Evolutionary conservation across 176 grass and related monocot genomes (phyloP), one percentile per base, ranked within the genome.

Genomic region (Zizania latifolia): DNA sequence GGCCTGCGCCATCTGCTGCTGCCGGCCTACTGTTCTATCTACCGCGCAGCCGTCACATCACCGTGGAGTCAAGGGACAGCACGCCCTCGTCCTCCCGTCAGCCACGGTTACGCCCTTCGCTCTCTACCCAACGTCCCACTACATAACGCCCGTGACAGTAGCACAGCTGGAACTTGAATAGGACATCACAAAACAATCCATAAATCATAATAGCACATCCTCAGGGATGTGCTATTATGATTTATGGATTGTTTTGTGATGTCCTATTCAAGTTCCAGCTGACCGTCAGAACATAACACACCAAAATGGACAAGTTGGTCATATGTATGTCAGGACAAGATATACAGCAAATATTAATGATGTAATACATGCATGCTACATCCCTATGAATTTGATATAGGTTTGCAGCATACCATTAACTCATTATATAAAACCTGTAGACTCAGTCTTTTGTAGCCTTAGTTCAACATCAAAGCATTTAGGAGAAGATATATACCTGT

Each of bases 401-500:
- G 31, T 23, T 0, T 53, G 33, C 35, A 56, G 41, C 64, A 30
- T 46, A 39, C 17, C 22, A 55, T 35, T 34, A 40, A 19, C 33
- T 33, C 56, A 37, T 21, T 9, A 41, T 43, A 78, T 38, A 15
- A 45, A 61, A 58, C 1, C 56, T 56, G 71, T 71, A 46, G 24
- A 32, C 19, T 4, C 1, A 62, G 40, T 62, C 21, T 76, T 43
- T 41, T 24, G 62, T 60, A 69, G 37, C 11, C 56, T 48, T 75
- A 68, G 7, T 62, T 28, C 15, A 72, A 48, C 23, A 71, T 38
- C 8, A 11, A 53, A 53, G 41, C 28, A 35, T 63, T 61, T 79
- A 62, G 19, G 22, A 57, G 56, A 79, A 46, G 62, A 63, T 44
- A 70, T 45, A 35, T 91, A 98, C 95, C 95, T 86, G 91, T 94